These are phyloP conservation scores for Daldinia vernicosa DNA, from an alignment of 495 filamentous ascomycete genomes.

Conservation along the genomic window DNA sequence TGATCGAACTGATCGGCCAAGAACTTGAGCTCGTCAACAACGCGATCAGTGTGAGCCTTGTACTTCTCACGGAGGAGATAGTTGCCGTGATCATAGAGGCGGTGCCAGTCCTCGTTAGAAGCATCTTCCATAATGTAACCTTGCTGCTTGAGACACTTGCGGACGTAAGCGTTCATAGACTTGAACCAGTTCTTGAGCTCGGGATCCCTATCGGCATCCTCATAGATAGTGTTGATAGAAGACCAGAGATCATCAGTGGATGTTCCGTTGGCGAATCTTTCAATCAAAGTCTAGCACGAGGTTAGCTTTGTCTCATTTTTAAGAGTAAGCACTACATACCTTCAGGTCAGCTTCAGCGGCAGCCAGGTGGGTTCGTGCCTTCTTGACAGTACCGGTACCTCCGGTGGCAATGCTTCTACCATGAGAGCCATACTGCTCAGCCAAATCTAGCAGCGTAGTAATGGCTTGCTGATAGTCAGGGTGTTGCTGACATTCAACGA, in stretches of 20 bases:
- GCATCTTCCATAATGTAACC: slow-evolving; percentile 89
- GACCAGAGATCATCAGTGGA: slow-evolving; percentile 86
- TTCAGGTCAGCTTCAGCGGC: slow-evolving; percentile 82
- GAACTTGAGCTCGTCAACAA: slow-evolving; percentile 91
- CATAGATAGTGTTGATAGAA: slow-evolving; percentile 85
- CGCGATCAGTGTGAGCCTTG: slow-evolving; percentile 83
- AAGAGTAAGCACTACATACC: slow-evolving; percentile 54
- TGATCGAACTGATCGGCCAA: slow-evolving; percentile 86
- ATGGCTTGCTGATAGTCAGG: slow-evolving; percentile 91
- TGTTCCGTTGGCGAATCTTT: slow-evolving; percentile 95
- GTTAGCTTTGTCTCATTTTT: slow-evolving; percentile 58
- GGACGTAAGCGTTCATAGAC: slow-evolving; percentile 76
- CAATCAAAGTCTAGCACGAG: slow-evolving; percentile 76
- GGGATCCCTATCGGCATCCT: slow-evolving; percentile 88
- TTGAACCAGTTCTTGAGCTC: slow-evolving; percentile 93
- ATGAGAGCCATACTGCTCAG: slow-evolving; percentile 86
- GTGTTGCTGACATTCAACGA: slow-evolving; percentile 93
- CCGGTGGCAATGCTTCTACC: slow-evolving; percentile 70
- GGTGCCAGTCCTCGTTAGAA: slow-evolving; percentile 84
- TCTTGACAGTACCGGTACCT: slow-evolving; percentile 71
- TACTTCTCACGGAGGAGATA: slow-evolving; percentile 92
- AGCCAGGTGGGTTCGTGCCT: slow-evolving; percentile 70
- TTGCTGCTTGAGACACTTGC: slow-evolving; percentile 84
- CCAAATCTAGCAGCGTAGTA: slow-evolving; percentile 81
- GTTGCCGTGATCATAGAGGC: slow-evolving; percentile 84